These are phyloP conservation scores for Mortierella sp. DNA, from an alignment of 371 early-diverging fungal species.

Conservation along the genomic window DNA sequence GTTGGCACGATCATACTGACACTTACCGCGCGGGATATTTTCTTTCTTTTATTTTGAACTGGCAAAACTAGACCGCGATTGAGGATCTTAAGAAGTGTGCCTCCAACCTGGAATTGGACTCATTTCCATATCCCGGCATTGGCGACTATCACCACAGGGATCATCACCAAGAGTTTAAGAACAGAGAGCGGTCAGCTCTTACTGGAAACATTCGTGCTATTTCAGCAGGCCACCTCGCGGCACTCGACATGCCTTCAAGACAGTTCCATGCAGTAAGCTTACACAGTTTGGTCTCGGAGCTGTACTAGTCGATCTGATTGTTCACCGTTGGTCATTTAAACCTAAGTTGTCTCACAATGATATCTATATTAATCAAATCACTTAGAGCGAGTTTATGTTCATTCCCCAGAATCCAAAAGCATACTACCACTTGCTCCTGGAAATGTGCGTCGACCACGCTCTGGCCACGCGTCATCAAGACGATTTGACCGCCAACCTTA, in stretches of 20 bases:
- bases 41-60: not conserved
- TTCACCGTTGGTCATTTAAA: not conserved
- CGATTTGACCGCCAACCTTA: slow-evolving; percentile 65
- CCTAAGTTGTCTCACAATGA: not conserved
- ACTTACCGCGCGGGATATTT: not conserved
- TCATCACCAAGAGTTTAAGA: slow-evolving; percentile 56
- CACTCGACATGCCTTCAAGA: slow-evolving; percentile 28
- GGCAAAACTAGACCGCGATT: slow-evolving; percentile 31
- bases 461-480: slow-evolving; percentile 62
- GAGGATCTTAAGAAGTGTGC: slow-evolving; percentile 55
- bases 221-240: slow-evolving; percentile 27
- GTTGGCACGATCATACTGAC: not conserved
- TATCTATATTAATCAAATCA: not conserved
- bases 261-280: slow-evolving; percentile 40
- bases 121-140: slow-evolving; percentile 49
- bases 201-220: slow-evolving; percentile 44
- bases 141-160: slow-evolving; percentile 50
- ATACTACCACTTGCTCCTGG: slow-evolving; percentile 68
- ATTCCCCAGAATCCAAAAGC: slow-evolving; percentile 72
- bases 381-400: slow-evolving; percentile 63
- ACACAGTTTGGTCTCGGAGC: too few relatives aligned
- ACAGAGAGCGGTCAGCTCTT: slow-evolving; percentile 45
- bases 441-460: slow-evolving; percentile 73
- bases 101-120: slow-evolving; percentile 41
- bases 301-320: not conserved